Evolutionary conservation across 495 filamentous ascomycete species (phyloP).

Genomic region (Chaetomium fimeti): DNA sequence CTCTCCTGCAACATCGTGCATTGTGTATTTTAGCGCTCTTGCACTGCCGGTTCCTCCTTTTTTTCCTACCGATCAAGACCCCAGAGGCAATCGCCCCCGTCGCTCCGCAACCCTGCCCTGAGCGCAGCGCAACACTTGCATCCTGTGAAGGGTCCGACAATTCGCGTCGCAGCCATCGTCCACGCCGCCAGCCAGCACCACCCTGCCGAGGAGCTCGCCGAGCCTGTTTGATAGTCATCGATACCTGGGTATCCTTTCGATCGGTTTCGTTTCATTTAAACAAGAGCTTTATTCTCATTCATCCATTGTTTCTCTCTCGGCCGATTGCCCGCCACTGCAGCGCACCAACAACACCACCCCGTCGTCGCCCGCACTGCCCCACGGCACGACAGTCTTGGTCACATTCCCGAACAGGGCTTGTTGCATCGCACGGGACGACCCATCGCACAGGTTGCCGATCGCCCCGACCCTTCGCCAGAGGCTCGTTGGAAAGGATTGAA

Average conservation of each 20-base stretch:
- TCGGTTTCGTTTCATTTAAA: conserved; percentile 43
- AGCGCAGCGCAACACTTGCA: conserved; percentile 17
- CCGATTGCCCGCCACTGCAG: conserved; percentile 29
- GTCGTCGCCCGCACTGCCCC: conserved; percentile 13
- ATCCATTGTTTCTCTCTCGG: conserved; percentile 39
- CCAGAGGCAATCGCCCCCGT: conserved; percentile 32
- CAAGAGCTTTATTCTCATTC: conserved; percentile 44
- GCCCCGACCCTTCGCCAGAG: conserved; percentile 34
- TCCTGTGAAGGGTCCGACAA: conserved; percentile 31
- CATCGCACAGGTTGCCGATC: conserved; percentile 14
- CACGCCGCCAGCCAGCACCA: conserved; percentile 24
- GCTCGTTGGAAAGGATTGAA: conserved; percentile 30
- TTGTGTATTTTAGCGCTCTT: conserved; percentile 1
- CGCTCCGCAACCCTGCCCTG: conserved; percentile 9
- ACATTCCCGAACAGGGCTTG: neutral
- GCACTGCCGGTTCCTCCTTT: conserved; percentile 6
- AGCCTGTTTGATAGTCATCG: conserved; percentile 36
- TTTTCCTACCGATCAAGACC: conserved; percentile 23
- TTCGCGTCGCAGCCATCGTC: conserved; percentile 36
- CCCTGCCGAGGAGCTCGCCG: conserved; percentile 25
- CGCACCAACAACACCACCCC: conserved; percentile 21
- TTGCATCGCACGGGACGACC: neutral
- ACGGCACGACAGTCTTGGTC: conserved; percentile 19
- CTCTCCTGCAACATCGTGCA: conserved; percentile 28
- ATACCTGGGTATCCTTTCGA: conserved; percentile 41